Percentiles rank a stretch among this genome's conserved stretches.
Evolutionary conservation across 1,284 basidiomycete genomes (phyloP).

Genomic region (Cutaneotrichosporon mucoides): DNA sequence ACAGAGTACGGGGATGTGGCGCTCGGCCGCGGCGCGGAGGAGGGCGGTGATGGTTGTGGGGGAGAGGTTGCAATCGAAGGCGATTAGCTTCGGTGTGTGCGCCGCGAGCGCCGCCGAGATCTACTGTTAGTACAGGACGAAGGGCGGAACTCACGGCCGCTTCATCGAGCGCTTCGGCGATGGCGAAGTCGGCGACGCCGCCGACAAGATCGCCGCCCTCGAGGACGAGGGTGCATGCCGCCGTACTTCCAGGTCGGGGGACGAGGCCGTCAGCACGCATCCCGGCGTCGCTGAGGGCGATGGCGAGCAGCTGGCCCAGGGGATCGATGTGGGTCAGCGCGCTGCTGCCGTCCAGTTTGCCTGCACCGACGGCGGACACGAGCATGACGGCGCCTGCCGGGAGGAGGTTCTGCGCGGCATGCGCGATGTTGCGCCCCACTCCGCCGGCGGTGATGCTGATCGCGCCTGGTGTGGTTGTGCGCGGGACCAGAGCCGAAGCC

Average conservation of each 20-base stretch:
- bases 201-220: slow-evolving; percentile 70
- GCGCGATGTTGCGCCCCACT: slow-evolving; percentile 89
- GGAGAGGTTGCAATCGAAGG: slow-evolving; percentile 76
- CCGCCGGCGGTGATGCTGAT: slow-evolving; percentile 77
- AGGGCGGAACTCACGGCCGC: slow-evolving; percentile 51
- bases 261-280: slow-evolving; percentile 81
- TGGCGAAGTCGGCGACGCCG: slow-evolving; percentile 89
- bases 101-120: slow-evolving; percentile 27
- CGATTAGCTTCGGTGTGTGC: slow-evolving; percentile 61
- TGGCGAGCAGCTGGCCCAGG: slow-evolving; percentile 61
- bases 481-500: slow-evolving; percentile 31
- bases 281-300: slow-evolving; percentile 59
- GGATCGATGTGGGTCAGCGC: slow-evolving; percentile 56
- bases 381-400: slow-evolving; percentile 40
- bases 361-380: slow-evolving; percentile 48
- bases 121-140: slow-evolving; percentile 30
- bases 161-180: slow-evolving; percentile 57
- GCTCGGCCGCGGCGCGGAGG: slow-evolving; percentile 38
- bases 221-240: slow-evolving; percentile 81
- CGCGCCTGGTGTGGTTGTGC: slow-evolving; percentile 76
- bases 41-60: slow-evolving; percentile 56
- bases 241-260: slow-evolving; percentile 53
- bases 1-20: slow-evolving; percentile 47
- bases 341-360: not conserved
- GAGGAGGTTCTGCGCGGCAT: slow-evolving; percentile 59